Evolutionary conservation across 2,329 filamentous ascomycete species (phyloP).

Genomic region (Seiridium cupressi): DNA sequence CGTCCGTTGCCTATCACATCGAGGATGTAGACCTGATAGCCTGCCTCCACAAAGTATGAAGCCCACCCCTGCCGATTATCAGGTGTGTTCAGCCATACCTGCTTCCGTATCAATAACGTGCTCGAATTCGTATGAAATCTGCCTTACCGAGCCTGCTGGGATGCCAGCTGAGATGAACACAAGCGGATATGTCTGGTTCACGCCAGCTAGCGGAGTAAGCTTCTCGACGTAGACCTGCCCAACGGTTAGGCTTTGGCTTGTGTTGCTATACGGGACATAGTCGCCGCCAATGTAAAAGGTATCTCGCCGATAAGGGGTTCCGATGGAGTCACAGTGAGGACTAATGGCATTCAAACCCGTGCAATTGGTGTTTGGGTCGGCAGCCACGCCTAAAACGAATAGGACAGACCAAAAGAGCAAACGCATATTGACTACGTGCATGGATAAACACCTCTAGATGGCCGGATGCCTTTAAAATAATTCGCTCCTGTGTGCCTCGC

Average conservation of each 20-base stretch:
- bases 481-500: no score
- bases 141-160: constrained; percentile 4
- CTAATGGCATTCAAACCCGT: constrained; percentile 12
- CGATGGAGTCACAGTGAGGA: constrained; percentile 15
- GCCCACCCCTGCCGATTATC: constrained; percentile 46
- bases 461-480: no score
- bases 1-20: constrained; percentile 23
- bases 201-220: constrained; percentile 5
- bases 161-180: constrained; percentile 7
- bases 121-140: not conserved
- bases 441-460: no score
- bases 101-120: constrained; percentile 17
- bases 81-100: constrained; percentile 43
- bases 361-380: constrained; percentile 5
- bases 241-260: not conserved
- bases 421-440: not conserved
- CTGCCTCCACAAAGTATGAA: constrained; percentile 40
- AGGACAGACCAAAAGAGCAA: not conserved
- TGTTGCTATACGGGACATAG: constrained; percentile 2
- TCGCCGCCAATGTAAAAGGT: constrained; percentile 8
- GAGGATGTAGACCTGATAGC: constrained; percentile 42
- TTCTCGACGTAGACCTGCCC: constrained; percentile 11
- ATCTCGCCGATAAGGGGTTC: constrained; percentile 9
- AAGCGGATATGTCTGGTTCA: constrained; percentile 5
- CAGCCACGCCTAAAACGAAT: not conserved